Evolutionary conservation across 148 eudicot species (phyloP).

Genomic region (Heliamphora exappendiculata): DNA sequence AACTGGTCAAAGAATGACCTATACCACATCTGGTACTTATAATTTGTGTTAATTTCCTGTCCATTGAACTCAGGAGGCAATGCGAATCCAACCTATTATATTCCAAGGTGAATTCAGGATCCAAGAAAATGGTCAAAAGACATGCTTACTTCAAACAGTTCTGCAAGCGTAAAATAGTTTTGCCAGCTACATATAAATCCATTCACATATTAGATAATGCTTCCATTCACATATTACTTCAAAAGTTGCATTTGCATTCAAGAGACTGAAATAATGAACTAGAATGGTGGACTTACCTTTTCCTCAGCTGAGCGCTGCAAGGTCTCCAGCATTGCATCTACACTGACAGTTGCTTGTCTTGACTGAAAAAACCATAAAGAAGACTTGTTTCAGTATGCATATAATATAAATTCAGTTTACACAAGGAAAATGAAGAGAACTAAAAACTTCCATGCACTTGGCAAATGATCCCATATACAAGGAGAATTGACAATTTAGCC

Average conservation of each 20-base stretch:
- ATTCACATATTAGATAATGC: not conserved
- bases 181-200: not conserved
- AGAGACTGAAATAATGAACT: slow-evolving; percentile 1
- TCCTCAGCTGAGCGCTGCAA: slow-evolving; percentile 53
- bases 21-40: not conserved
- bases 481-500: not conserved
- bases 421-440: not conserved
- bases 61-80: not conserved
- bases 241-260: not conserved
- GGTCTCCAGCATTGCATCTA: slow-evolving; percentile 77
- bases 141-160: not conserved
- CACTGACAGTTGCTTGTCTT: slow-evolving; percentile 73
- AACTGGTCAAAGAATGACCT: not conserved
- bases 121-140: not conserved
- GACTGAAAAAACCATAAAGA: slow-evolving; percentile 34
- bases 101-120: not conserved
- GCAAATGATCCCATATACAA: not conserved
- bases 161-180: not conserved
- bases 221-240: not conserved
- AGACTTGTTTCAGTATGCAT: slow-evolving; percentile 1
- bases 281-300: slow-evolving; percentile 27
- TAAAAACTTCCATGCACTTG: not conserved
- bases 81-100: not conserved
- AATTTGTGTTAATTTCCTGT: not conserved
- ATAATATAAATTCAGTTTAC: not conserved